A percentile compares a stretch with the other conserved stretches of the same genome.
phyloP scores from a whole-genome alignment of 441 rosid species.

The Erodium texanum region DNA sequence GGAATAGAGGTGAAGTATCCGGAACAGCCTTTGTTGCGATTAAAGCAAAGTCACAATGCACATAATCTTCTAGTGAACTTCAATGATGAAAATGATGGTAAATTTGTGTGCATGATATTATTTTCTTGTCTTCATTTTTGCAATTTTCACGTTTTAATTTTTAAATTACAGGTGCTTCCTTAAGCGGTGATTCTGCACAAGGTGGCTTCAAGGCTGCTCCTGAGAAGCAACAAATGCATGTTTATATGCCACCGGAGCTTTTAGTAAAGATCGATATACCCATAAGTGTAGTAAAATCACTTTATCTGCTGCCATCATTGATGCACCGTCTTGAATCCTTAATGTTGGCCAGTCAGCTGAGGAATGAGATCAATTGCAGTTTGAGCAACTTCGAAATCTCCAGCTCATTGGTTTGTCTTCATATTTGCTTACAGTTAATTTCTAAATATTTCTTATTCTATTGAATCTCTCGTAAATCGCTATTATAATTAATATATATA shows the following conservation, averaged over 20 bases:
- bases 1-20: conserved; percentile 62
- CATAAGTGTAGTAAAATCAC: conserved; percentile 38
- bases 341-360: conserved; percentile 84
- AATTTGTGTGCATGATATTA: too few species aligned
- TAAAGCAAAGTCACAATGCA: conserved; percentile 95
- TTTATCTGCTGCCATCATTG: conserved; percentile 76
- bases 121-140: not conserved
- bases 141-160: conserved; percentile 5
- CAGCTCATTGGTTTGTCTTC: conserved; percentile 51
- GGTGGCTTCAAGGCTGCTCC: conserved; percentile 20
- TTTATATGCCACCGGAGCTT: conserved; percentile 87
- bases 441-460: too few species aligned
- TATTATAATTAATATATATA: not conserved
- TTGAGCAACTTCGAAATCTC: conserved; percentile 39
- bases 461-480: too few species aligned
- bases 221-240: conserved; percentile 42
- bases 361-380: conserved; percentile 57
- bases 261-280: conserved; percentile 46
- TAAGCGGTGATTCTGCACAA: conserved; percentile 23
- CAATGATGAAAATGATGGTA: conserved; percentile 55
- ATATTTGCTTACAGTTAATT: not conserved
- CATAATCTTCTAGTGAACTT: conserved; percentile 78
- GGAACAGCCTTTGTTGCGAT: conserved; percentile 59
- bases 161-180: conserved; percentile 25
- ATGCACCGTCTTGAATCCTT: conserved; percentile 80